Evolutionary conservation across 2,329 filamentous ascomycete genomes (phyloP), one percentile per base, ranked within the genome.

Genomic region (Trichoderma guizhouense): DNA sequence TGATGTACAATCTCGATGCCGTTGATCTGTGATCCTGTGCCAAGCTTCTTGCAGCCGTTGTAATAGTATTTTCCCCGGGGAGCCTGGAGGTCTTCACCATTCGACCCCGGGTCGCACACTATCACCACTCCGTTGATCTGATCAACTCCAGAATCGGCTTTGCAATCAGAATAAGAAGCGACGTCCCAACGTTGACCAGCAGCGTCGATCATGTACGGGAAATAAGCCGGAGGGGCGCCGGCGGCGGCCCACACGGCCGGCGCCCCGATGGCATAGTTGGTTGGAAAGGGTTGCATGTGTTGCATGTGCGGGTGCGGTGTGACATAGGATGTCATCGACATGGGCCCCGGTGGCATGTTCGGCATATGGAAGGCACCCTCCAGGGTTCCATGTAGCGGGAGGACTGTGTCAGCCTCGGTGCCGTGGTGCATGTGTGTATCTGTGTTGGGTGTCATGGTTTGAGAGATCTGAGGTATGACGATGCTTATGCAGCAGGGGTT

Each of bases 111-210:
- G 9, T 66, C 64, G 21, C 70, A 72, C 2, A 68, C 34, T 5
- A 72, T 28, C 21, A 72, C 30, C 26, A 69, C 24, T 18, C 70
- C 70, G 47, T 72, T 72, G 47, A 72, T 58, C 53, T 72, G 70
- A 28, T 68, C 64, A 9, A 68, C 12, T 7, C 70, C 70, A 4
- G 36, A 18, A 7, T 60, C 64, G 24, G 70, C 70, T 21, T 21
- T 32, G 43, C 70, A 72, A 7, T 39, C 24, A 3, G 36, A 30
- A 21, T 69, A 69, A 12, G 30, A 55, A 32, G 62, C 47, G 18
- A 61, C 12, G 28, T 39, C 12, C 8, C 14, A 32, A 9, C 36
- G 36, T 47, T 68, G 55, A 8, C 39, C 63, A 15, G 30, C n/a
- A 15, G 34, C 18, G 39, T 53, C 34, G 11, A 57, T 55, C 63